These are phyloP conservation scores for Aureobasidium subglaciale DNA, from an alignment of 2,329 filamentous ascomycete genomes.

Conservation along the genomic window DNA sequence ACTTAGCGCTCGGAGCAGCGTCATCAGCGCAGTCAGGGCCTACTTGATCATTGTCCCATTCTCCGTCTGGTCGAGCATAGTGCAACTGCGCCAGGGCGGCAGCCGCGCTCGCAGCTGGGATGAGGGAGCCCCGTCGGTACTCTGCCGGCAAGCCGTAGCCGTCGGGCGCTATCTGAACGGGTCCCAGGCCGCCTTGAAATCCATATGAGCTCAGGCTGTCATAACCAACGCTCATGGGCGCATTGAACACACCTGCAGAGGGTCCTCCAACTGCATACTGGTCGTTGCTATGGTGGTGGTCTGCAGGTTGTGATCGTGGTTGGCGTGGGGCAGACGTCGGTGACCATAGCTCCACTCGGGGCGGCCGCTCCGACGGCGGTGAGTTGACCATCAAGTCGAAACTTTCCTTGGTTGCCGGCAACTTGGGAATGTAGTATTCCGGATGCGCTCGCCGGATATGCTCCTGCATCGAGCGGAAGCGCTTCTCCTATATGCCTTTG, in stretches of 20 bases:
- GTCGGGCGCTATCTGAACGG: constrained; percentile 18
- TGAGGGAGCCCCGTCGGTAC: constrained; percentile 54
- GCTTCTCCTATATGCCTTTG: constrained; percentile 62
- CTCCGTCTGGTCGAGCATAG: constrained; percentile 66
- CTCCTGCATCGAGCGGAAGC: constrained; percentile 98
- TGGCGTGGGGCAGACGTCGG: constrained; percentile 17
- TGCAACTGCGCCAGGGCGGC: constrained; percentile 81
- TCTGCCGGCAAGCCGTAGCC: constrained; percentile 51
- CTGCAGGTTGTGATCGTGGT: constrained; percentile 15
- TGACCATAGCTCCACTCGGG: constrained; percentile 27
- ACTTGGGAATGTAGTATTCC: constrained; percentile 94
- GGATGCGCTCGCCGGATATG: constrained; percentile 96
- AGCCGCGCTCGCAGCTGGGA: constrained; percentile 68
- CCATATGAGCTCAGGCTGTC: constrained; percentile 28
- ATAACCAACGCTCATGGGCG: constrained; percentile 26
- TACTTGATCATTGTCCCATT: constrained; percentile 74
- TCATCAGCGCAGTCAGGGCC: constrained; percentile 29
- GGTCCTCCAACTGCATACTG: constrained; percentile 26
- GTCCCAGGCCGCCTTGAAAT: constrained; percentile 25
- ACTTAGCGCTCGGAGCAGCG: constrained; percentile 15
- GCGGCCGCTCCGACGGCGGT: constrained; percentile 64
- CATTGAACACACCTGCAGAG: constrained; percentile 29
- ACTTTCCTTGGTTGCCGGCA: constrained; percentile 96
- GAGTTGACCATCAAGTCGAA: constrained; percentile 94
- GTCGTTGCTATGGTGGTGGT: constrained; percentile 21